Percentiles rank a stretch among this genome's conserved stretches.
These are phyloP conservation scores for Calonectria hawksworthii DNA, from an alignment of 2,329 filamentous ascomycete species.

Conservation along the genomic window DNA sequence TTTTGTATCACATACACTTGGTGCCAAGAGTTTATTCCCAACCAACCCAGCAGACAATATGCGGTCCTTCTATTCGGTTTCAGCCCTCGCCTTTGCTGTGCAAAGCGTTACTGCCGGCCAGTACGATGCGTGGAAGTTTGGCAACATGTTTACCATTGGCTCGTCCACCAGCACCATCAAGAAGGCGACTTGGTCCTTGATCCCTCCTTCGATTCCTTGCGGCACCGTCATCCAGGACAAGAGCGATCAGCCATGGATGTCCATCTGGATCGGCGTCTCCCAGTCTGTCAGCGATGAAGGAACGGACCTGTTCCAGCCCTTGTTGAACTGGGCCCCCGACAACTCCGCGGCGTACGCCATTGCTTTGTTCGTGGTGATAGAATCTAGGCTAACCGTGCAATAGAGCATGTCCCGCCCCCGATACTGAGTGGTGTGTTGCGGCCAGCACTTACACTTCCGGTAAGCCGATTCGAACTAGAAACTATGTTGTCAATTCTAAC, in stretches of 20 bases:
- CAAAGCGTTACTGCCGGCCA: conserved; percentile 20
- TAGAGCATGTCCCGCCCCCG: background rate
- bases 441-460: background rate
- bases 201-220: conserved; percentile 21
- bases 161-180: conserved; percentile 22
- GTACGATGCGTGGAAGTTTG: conserved; percentile 28
- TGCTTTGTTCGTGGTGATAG: too few species aligned
- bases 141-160: conserved; percentile 17
- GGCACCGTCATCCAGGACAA: conserved; percentile 14
- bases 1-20: background rate
- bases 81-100: conserved; percentile 14
- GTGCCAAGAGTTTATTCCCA: background rate
- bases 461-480: background rate
- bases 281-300: conserved; percentile 18
- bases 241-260: conserved; percentile 27
- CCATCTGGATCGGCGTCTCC: conserved; percentile 24
- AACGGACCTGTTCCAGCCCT: conserved; percentile 21
- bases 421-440: background rate
- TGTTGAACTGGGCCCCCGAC: conserved; percentile 28
- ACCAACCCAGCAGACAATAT: background rate
- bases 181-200: conserved; percentile 24
- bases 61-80: background rate
- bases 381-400: background rate
- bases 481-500: background rate
- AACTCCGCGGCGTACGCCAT: conserved; percentile 18